These are phyloP conservation scores for Bjerkandera adusta DNA, from an alignment of 1,284 basidiomycete genomes.

Conservation along the genomic window DNA sequence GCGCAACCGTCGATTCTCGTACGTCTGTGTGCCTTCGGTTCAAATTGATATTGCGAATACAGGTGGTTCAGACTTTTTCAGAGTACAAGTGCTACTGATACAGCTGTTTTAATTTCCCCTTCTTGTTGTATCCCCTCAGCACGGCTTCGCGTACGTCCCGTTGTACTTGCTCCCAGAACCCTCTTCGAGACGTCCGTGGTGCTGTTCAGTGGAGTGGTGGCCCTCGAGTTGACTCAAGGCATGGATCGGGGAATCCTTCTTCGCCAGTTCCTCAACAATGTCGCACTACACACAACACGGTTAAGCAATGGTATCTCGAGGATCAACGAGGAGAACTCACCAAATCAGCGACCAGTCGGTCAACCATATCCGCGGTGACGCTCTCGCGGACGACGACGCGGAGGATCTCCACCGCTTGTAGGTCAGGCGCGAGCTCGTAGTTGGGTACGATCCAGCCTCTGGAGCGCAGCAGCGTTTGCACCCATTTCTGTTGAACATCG, in stretches of 20 bases:
- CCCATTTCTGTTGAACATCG: conserved; percentile 83
- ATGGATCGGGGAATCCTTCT: conserved; percentile 46
- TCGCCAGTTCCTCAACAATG: conserved; percentile 52
- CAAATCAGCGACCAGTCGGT: conserved; percentile 60
- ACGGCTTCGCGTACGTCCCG: conserved; percentile 68
- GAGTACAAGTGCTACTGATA: too few species aligned
- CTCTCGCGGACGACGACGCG: conserved; percentile 86
- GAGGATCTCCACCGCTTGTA: conserved; percentile 75
- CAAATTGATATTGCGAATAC: too few species aligned
- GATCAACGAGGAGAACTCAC: conserved; percentile 37
- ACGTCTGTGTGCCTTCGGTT: too few species aligned
- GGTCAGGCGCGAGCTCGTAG: conserved; percentile 75
- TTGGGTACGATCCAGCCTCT: conserved; percentile 91
- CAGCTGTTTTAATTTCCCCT: background rate
- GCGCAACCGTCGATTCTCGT: too few species aligned
- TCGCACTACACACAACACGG: conserved; percentile 43
- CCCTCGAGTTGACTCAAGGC: conserved; percentile 44
- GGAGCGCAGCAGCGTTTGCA: conserved; percentile 76
- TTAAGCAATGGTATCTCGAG: background rate
- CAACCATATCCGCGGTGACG: conserved; percentile 62
- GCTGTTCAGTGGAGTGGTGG: conserved; percentile 33
- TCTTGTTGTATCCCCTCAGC: conserved; percentile 33
- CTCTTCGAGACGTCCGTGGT: conserved; percentile 38
- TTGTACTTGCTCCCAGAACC: conserved; percentile 45
- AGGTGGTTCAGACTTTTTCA: too few species aligned